Conservation (phyloP, 805 yeast species). For the Starmerella powellii region DNA sequence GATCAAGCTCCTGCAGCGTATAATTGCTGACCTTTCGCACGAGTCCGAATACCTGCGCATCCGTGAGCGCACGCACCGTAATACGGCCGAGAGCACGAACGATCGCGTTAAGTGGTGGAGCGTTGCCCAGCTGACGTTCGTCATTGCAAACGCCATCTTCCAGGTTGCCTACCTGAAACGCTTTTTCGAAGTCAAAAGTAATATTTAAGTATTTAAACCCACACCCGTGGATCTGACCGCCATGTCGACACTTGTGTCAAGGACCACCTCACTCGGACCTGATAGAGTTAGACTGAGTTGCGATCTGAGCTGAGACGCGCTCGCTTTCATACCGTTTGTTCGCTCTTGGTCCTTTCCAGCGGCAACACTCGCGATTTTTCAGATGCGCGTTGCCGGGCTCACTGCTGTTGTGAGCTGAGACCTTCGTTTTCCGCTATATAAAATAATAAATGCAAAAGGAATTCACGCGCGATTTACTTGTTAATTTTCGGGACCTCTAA, state of each 20-base stretch:
- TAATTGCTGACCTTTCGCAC: slow-evolving; percentile 76
- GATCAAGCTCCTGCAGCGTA: slow-evolving; percentile 58
- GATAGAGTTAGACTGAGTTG: background rate
- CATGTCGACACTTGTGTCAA: no score
- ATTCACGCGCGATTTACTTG: no score
- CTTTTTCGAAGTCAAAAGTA: slow-evolving; percentile 88
- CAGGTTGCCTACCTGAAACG: slow-evolving; percentile 89
- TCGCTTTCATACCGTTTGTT: no score
- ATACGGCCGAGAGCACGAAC: slow-evolving; percentile 95
- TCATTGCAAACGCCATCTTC: slow-evolving; percentile 74
- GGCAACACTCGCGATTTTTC: no score
- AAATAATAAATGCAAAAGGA: no score
- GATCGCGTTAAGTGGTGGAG: slow-evolving; percentile 98
- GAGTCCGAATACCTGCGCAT: slow-evolving; percentile 85
- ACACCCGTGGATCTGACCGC: no score
- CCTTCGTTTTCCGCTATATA: no score
- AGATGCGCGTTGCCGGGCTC: no score
- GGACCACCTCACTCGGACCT: background rate
- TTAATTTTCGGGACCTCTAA: no score
- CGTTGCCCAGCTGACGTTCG: slow-evolving; percentile 75
- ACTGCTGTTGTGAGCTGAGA: no score
- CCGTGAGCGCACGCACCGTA: slow-evolving; percentile 94
- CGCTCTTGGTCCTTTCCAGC: no score
- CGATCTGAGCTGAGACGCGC: no score
- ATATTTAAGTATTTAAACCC: slow-evolving; percentile 45